Evolutionary conservation across 164 flowering plant genomes (phyloP), one percentile per base, ranked within the genome.

Genomic region (Pachysandra terminalis): DNA sequence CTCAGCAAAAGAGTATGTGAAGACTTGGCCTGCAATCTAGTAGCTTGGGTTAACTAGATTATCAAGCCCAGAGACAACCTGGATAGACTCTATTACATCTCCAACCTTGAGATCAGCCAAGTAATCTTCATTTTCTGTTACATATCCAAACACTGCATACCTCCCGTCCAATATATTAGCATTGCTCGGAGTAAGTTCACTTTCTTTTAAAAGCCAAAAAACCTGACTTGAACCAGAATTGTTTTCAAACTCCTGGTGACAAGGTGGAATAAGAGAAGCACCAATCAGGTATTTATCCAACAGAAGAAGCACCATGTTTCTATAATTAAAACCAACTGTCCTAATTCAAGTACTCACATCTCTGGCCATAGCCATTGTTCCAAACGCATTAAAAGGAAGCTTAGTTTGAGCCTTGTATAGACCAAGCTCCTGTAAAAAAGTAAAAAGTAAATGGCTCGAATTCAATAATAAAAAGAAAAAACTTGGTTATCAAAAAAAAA

Each of bases 281-380:
- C 1, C 53, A 27, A 15, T 68, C 13, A 61, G 51, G 19, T n/a
- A 53, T 37, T 15, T 16, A 5, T 22, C 9, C 2, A 17, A 9
- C 56, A 24, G 32, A 2, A n/a, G n/a, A n/a, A 37, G 51, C 24
- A 64, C 9, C 35, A 37, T 59, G 37, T 23, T 65, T 14, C 8
- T 17, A 13, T 16, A 19, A 58, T 54, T 59, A 15, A 23, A 25
- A 71, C 40, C 32, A n/a, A n/a, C n/a, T n/a, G 48, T 51, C 12
- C 32, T 71, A 70, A 66, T 32, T 19, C 19, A 32, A 35, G 32
- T 69, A 61, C 84, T 89, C 71, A 91, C 98, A 25, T 94, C 98
- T 86, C 98, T 85, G 48, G 98, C 98, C 98, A 94, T 94, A 23
- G 98, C 98, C 98, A 91, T 94, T 56, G 98, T 94, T 78, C 98